Conservation (phyloP, 805 yeast genomes). For the Wickerhamiella azyma region DNA sequence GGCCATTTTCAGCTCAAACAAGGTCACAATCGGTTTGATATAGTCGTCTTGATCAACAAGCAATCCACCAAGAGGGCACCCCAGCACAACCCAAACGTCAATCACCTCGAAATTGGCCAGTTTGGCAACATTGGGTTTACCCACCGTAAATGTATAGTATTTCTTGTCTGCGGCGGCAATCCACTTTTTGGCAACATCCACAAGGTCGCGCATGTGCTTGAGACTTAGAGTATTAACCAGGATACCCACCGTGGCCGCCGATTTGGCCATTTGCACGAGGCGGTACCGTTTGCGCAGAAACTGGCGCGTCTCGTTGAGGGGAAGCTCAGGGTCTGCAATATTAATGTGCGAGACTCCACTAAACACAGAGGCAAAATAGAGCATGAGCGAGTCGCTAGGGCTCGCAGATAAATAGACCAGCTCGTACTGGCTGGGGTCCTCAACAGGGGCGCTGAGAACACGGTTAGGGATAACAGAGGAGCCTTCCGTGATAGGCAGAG, state of each 20-base stretch:
- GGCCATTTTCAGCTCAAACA: constrained; percentile 78
- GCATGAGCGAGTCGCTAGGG: constrained; percentile 68
- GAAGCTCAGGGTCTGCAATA: background rate
- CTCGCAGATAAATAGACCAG: constrained; percentile 39
- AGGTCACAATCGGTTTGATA: constrained; percentile 84
- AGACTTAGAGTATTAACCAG: constrained; percentile 81
- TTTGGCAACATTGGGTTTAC: constrained; percentile 95
- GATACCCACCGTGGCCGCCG: constrained; percentile 86
- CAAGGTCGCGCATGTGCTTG: constrained; percentile 52
- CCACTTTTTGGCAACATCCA: constrained; percentile 45
- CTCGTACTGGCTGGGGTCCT: constrained; percentile 32
- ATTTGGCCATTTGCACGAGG: constrained; percentile 74
- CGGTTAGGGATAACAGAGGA: constrained; percentile 10
- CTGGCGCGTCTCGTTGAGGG: constrained; percentile 40
- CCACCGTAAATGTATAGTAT: constrained; percentile 88
- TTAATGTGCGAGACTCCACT: constrained; percentile 15
- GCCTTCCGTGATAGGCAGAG: background rate
- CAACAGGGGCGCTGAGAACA: constrained; percentile 4
- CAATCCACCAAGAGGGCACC: constrained; percentile 90
- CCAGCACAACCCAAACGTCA: constrained; percentile 88
- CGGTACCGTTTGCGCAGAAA: constrained; percentile 73
- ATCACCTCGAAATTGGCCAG: constrained; percentile 90
- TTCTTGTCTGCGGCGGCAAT: constrained; percentile 72
- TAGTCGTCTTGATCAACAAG: constrained; percentile 65
- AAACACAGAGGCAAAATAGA: constrained; percentile 64